phyloP scores from a whole-genome alignment of 345 rosid species.

The Populus deltoides region DNA sequence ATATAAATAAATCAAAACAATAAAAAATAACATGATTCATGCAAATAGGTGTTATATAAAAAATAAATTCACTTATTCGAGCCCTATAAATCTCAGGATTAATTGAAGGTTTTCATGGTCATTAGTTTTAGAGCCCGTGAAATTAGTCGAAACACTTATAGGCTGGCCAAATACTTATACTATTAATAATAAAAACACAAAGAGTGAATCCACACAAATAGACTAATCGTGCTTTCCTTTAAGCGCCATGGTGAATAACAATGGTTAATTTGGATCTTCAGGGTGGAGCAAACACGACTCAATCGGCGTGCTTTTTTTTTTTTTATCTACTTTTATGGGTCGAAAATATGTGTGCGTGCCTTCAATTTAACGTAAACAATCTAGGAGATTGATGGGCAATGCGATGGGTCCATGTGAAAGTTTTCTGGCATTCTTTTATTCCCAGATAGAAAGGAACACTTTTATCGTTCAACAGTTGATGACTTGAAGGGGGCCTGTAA shows the following conservation, averaged over 20 bases:
- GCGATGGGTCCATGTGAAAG: conserved; percentile 4
- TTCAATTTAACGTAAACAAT: neutral
- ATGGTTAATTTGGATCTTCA: neutral
- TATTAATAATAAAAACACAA: no score
- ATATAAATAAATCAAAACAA: no score
- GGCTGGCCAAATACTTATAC: no score
- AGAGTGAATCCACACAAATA: no score
- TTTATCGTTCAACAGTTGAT: conserved; percentile 42
- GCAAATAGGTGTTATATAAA: no score
- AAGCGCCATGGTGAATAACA: neutral
- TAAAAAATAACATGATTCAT: no score
- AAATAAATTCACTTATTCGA: no score
- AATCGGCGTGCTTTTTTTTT: neutral
- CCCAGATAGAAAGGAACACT: conserved; percentile 25
- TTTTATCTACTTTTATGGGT: neutral
- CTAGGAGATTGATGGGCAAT: neutral
- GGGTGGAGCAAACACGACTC: neutral
- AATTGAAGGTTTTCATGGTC: no score
- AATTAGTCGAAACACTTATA: no score
- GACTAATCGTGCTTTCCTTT: no score
- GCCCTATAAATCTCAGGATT: no score
- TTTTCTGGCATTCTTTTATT: conserved; percentile 6
- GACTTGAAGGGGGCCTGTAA: conserved; percentile 20
- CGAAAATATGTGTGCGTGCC: neutral
- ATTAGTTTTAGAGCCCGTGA: no score